These are phyloP conservation scores for Circinella minor DNA, from an alignment of 371 early-diverging fungal genomes.

Conservation along the genomic window DNA sequence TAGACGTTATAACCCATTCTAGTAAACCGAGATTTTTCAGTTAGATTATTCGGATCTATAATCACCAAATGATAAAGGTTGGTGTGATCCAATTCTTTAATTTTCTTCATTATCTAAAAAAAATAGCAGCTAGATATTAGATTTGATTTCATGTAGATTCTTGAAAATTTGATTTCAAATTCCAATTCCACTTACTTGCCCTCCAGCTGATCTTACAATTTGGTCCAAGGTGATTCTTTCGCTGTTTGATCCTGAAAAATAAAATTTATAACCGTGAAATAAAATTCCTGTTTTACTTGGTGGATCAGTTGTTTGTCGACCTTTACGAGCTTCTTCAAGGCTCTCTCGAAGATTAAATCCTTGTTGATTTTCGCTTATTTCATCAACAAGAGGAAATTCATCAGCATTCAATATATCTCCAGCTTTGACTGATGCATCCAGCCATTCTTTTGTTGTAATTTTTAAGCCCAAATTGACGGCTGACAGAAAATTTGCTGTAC, in stretches of 20 bases:
- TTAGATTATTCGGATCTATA: too few species aligned
- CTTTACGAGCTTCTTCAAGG: conserved; percentile 1
- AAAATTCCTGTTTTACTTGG: background rate
- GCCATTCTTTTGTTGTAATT: conserved; percentile 21
- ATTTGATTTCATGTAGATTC: too few species aligned
- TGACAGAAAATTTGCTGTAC: conserved; percentile 31
- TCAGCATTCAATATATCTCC: conserved; percentile 11
- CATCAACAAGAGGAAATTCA: conserved; percentile 3
- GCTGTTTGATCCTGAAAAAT: background rate
- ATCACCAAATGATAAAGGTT: too few species aligned
- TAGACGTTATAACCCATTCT: conserved; percentile 1
- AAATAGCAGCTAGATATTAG: too few species aligned
- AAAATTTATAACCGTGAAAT: background rate
- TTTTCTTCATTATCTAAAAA: too few species aligned
- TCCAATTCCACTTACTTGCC: too few species aligned
- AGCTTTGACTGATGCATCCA: conserved; percentile 12
- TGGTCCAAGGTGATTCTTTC: background rate
- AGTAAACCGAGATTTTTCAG: too few species aligned
- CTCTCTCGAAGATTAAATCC: conserved; percentile 20
- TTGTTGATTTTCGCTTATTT: conserved; percentile 16
- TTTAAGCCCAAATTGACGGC: conserved; percentile 31
- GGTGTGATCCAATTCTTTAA: too few species aligned
- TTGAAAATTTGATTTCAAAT: too few species aligned
- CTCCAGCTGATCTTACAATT: too few species aligned
- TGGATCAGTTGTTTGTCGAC: background rate